These are phyloP conservation scores for Backusella australiensis DNA, from an alignment of 192 early-diverging fungal species.

Conservation along the genomic window DNA sequence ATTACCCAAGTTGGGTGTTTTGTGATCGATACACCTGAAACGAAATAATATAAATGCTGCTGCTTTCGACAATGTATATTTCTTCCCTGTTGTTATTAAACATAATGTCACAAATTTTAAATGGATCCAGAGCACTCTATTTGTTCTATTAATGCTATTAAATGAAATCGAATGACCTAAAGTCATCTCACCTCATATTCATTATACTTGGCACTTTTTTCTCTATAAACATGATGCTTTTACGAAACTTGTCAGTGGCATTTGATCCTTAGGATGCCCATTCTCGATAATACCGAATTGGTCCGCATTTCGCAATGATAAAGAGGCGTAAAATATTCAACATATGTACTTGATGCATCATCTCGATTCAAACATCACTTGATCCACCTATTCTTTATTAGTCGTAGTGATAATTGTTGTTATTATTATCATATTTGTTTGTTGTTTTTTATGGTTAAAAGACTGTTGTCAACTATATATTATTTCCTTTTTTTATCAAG, in stretches of 20 bases:
- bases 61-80: not conserved
- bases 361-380: not conserved
- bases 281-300: not conserved
- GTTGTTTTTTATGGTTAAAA: no score
- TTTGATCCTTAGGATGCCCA: no score
- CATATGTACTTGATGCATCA: not conserved
- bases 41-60: not conserved
- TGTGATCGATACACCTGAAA: not conserved
- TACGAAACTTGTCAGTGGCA: no score
- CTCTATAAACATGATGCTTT: no score
- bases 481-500: no score
- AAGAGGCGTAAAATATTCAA: not conserved
- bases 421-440: not conserved
- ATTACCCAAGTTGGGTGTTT: not conserved
- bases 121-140: not conserved
- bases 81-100: not conserved
- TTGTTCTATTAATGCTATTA: no score
- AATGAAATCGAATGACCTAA: no score
- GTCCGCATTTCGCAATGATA: not conserved
- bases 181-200: no score
- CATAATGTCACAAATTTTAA: not conserved
- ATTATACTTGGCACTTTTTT: no score
- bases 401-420: not conserved
- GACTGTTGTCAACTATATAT: no score
- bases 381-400: not conserved